These are phyloP conservation scores for Fusarium miscanthi DNA, from an alignment of 2,329 filamentous ascomycete species.

Conservation along the genomic window DNA sequence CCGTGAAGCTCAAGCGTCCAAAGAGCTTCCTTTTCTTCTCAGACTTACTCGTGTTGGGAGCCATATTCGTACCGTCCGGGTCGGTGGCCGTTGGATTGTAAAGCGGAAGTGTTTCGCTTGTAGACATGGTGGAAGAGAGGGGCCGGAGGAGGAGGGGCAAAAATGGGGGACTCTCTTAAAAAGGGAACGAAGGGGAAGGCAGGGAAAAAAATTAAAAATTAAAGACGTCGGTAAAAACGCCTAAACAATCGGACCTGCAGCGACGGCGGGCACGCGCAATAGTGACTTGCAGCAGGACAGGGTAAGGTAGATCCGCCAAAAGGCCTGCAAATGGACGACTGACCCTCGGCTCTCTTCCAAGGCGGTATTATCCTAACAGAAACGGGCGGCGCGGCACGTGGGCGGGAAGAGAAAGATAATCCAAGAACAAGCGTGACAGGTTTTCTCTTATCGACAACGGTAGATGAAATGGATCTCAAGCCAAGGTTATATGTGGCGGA, in stretches of 20 bases:
- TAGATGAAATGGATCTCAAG: constrained; percentile 32
- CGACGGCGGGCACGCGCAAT: constrained; percentile 14
- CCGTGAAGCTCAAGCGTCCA: neutral
- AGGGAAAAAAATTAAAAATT: constrained; percentile 19
- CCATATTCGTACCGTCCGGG: constrained; percentile 48
- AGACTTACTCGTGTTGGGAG: constrained; percentile 50
- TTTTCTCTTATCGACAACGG: constrained; percentile 36
- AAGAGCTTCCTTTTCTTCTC: neutral
- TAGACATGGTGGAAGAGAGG: constrained; percentile 46
- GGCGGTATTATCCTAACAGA: constrained; percentile 25
- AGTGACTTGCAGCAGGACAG: constrained; percentile 12
- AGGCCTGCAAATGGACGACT: neutral
- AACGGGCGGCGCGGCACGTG: constrained; percentile 32
- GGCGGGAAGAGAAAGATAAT: constrained; percentile 20
- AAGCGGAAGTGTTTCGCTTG: constrained; percentile 49
- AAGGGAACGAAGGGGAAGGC: constrained; percentile 16
- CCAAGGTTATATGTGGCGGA: constrained; percentile 25
- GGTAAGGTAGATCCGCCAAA: constrained; percentile 11
- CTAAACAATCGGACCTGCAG: constrained; percentile 28
- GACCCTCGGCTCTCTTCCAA: constrained; percentile 12
- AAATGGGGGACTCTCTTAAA: constrained; percentile 39
- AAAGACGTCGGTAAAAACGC: constrained; percentile 17
- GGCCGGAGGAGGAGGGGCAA: constrained; percentile 42
- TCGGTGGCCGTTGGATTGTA: constrained; percentile 45
- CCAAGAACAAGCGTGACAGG: constrained; percentile 21